These are phyloP conservation scores for Spergularia azorica DNA, from an alignment of 179 eudicot genomes.

Conservation along the genomic window DNA sequence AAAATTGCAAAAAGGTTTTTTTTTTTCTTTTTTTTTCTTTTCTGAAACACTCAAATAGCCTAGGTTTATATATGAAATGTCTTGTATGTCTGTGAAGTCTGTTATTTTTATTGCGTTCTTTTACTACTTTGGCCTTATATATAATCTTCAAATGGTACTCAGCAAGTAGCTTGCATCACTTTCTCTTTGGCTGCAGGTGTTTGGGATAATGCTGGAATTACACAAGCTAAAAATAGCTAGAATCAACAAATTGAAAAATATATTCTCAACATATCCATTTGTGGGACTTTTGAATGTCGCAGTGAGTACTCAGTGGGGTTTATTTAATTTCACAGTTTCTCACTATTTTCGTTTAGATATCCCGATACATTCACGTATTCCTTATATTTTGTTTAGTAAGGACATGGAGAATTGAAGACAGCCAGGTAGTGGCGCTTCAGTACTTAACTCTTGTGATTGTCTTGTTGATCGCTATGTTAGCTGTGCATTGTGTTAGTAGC, in stretches of 20 bases:
- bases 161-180: not conserved
- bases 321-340: not conserved
- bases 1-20: no score
- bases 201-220: slow-evolving; percentile 7
- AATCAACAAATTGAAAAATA: not conserved
- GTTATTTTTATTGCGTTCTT: not conserved
- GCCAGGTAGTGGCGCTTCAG: not conserved
- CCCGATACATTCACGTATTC: not conserved
- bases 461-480: not conserved
- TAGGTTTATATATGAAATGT: no score
- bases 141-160: no score
- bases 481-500: not conserved
- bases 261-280: slow-evolving; percentile 1
- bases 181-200: not conserved
- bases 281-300: not conserved
- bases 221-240: not conserved
- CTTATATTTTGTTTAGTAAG: not conserved
- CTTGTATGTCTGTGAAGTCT: no score
- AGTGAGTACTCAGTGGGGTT: not conserved
- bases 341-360: not conserved
- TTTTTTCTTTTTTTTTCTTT: no score
- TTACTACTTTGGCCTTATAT: not conserved
- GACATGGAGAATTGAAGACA: not conserved
- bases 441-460: not conserved
- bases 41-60: no score